Evolutionary conservation across 2,329 filamentous ascomycete genomes (phyloP).

Genomic region (Periconia sp.): DNA sequence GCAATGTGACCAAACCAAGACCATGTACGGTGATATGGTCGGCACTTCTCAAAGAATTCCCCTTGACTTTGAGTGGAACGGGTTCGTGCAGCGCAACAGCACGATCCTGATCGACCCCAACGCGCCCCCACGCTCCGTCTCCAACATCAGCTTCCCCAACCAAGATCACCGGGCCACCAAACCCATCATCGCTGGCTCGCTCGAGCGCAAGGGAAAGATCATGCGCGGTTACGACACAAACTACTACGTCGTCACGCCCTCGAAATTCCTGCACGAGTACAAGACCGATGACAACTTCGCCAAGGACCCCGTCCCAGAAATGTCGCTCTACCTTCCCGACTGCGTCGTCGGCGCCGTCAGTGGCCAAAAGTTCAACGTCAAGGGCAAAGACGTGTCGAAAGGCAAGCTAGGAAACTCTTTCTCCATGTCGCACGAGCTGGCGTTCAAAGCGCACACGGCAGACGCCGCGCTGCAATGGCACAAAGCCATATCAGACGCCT

Average conservation of each 20-base stretch:
- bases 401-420: slow-evolving; percentile 77
- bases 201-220: slow-evolving; percentile 90
- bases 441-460: slow-evolving; percentile 84
- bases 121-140: slow-evolving; percentile 70
- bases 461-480: slow-evolving; percentile 85
- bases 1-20: slow-evolving; percentile 78
- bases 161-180: slow-evolving; percentile 79
- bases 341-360: slow-evolving; percentile 72
- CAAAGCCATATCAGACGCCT: slow-evolving; percentile 66
- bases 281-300: slow-evolving; percentile 80
- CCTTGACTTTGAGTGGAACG: slow-evolving; percentile 87
- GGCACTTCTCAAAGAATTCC: slow-evolving; percentile 75
- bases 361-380: slow-evolving; percentile 88
- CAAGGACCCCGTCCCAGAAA: slow-evolving; percentile 77
- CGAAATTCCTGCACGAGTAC: slow-evolving; percentile 92
- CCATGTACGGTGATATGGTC: slow-evolving; percentile 83
- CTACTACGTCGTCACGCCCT: slow-evolving; percentile 89
- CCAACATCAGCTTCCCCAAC: slow-evolving; percentile 81
- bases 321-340: slow-evolving; percentile 90
- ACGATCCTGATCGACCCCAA: slow-evolving; percentile 77
- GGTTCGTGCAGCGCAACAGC: slow-evolving; percentile 72
- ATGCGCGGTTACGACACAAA: slow-evolving; percentile 76
- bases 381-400: slow-evolving; percentile 88
- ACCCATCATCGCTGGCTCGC: slow-evolving; percentile 80
- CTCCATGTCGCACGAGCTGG: slow-evolving; percentile 74